These are phyloP conservation scores for Lolium rigidum DNA, from an alignment of 176 grass and related monocot species.

Conservation along the genomic window DNA sequence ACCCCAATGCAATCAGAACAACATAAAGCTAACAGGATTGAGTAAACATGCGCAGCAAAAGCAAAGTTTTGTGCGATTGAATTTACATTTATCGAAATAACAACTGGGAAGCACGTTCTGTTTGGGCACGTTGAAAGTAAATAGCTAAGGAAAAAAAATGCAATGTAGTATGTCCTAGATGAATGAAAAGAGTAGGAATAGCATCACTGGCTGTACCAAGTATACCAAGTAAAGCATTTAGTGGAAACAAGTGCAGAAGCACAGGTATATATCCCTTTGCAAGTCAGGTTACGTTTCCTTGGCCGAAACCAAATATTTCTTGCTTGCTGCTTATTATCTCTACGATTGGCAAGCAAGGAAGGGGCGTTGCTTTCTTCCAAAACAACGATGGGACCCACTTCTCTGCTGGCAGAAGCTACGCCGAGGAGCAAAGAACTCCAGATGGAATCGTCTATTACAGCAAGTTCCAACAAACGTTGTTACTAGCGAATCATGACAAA, in stretches of 20 bases:
- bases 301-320: conserved; percentile 37
- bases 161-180: not conserved
- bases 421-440: not conserved
- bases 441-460: not conserved
- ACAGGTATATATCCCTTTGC: conserved; percentile 5
- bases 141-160: not conserved
- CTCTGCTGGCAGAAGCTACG: not conserved
- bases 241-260: not conserved
- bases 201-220: not conserved
- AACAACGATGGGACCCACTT: conserved; percentile 46
- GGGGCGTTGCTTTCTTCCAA: conserved; percentile 39
- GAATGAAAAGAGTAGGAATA: not conserved
- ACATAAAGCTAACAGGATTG: not conserved
- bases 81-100: not conserved
- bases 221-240: conserved; percentile 11
- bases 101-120: not conserved
- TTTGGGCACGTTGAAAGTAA: not conserved
- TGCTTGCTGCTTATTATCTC: conserved; percentile 24
- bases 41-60: not conserved
- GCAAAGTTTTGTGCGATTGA: not conserved
- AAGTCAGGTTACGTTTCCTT: conserved; percentile 24
- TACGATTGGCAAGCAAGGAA: conserved; percentile 43
- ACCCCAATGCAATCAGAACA: conserved; percentile 11
- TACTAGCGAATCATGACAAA: not conserved
- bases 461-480: not conserved